A percentile compares a stretch with the other conserved stretches of the same genome.
These are phyloP conservation scores for Monilinia aucupariae DNA, from an alignment of 2,329 filamentous ascomycete species.

Conservation along the genomic window DNA sequence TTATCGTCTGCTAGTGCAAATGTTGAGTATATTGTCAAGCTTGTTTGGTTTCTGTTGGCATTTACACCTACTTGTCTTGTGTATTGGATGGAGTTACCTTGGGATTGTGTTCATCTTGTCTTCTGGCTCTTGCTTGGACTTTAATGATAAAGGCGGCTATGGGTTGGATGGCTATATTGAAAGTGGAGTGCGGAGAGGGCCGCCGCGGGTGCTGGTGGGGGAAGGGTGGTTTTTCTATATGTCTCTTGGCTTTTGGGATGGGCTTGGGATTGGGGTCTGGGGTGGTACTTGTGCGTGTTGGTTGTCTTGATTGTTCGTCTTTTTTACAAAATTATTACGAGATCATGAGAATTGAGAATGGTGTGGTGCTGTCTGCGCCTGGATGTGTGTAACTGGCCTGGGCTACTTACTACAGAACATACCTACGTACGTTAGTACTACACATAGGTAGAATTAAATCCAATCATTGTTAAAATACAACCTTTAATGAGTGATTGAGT, in stretches of 20 bases:
- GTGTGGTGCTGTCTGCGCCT: slow-evolving; percentile 1
- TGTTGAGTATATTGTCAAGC: slow-evolving; percentile 14
- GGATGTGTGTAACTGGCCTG: neutral
- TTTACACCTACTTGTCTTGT: slow-evolving; percentile 12
- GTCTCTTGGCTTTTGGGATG: neutral
- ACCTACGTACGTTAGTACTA: slow-evolving; percentile 9
- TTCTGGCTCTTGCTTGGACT: slow-evolving; percentile 3
- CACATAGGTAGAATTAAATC: slow-evolving; percentile 4
- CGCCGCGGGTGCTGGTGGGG: slow-evolving; percentile 1
- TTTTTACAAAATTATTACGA: slow-evolving; percentile 5
- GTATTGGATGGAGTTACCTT: slow-evolving; percentile 6
- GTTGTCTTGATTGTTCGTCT: slow-evolving; percentile 7
- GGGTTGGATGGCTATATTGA: slow-evolving; percentile 12
- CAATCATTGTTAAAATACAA: slow-evolving; percentile 1
- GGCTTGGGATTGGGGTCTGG: slow-evolving; percentile 4
- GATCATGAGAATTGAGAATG: slow-evolving; percentile 11
- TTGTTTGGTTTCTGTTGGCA: slow-evolving; percentile 10
- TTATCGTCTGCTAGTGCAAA: slow-evolving; percentile 16
- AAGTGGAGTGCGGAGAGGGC: slow-evolving; percentile 3
- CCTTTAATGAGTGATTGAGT: neutral
- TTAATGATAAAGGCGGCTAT: slow-evolving; percentile 5
- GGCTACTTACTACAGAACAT: slow-evolving; percentile 2
- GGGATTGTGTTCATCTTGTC: slow-evolving; percentile 5
- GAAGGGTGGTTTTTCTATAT: slow-evolving; percentile 6
- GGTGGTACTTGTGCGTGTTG: neutral